These are phyloP conservation scores for Fusarium compactum DNA, from an alignment of 2,329 filamentous ascomycete species.

Conservation along the genomic window DNA sequence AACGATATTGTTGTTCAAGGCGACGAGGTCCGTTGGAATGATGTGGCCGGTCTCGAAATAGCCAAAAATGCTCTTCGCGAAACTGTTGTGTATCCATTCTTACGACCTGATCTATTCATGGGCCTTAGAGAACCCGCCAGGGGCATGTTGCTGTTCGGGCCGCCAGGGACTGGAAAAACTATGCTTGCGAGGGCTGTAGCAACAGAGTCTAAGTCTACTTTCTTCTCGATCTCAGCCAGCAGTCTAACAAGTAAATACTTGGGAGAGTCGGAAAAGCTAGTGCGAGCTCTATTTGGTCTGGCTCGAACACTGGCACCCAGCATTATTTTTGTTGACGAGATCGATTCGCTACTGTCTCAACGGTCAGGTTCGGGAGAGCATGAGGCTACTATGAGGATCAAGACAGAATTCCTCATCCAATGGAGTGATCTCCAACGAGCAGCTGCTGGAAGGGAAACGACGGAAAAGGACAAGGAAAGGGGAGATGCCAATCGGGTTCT, in stretches of 20 bases:
- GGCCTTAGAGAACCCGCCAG: constrained; percentile 92
- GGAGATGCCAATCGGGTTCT: constrained; percentile 90
- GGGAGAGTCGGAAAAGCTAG: constrained; percentile 95
- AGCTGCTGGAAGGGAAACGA: constrained; percentile 83
- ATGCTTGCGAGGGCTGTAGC: constrained; percentile 95
- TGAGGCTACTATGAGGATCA: constrained; percentile 92
- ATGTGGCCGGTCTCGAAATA: constrained; percentile 89
- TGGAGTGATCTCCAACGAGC: constrained; percentile 96
- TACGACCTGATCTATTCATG: constrained; percentile 95
- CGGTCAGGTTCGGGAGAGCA: constrained; percentile 87
- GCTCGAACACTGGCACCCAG: constrained; percentile 90
- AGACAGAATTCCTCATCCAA: constrained; percentile 97
- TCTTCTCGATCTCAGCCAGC: constrained; percentile 96
- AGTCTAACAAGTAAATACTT: constrained; percentile 96
- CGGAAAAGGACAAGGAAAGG: constrained; percentile 72
- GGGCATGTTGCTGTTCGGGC: constrained; percentile 96
- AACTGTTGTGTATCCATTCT: constrained; percentile 95
- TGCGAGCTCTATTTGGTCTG: constrained; percentile 89
- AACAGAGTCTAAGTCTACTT: constrained; percentile 93
- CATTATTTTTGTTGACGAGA: constrained; percentile 99
- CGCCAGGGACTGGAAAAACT: constrained; percentile 97
- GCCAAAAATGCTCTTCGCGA: constrained; percentile 95
- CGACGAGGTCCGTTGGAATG: constrained; percentile 94
- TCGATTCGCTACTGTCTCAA: constrained; percentile 90
- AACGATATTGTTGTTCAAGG: constrained; percentile 96